Evolutionary conservation across 768 basidiomycete genomes (phyloP), one percentile per base, ranked within the genome.

Genomic region (Calocera cornea): DNA sequence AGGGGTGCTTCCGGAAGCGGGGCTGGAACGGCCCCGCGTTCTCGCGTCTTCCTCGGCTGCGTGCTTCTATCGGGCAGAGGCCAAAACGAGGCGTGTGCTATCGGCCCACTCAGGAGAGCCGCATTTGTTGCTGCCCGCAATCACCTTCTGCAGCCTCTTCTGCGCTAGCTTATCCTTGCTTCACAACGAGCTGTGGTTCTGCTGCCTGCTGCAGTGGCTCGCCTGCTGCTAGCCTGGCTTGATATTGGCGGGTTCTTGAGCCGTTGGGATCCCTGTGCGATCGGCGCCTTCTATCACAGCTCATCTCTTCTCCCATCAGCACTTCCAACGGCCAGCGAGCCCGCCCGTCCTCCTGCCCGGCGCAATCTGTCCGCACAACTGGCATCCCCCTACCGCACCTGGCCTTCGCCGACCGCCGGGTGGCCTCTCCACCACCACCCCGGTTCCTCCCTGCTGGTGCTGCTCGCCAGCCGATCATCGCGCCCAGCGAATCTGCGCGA

Each of bases 41-140:
- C 54, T 27, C 54, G 54, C 22, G 54, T 60, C 54, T 60, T 60
- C 54, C 31, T 60, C 54, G 54, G 54, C 54, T 60, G 22, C 8
- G 14, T 16, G 16, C 54, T 60, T 60, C 54, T 60, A 33, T 33
- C 31, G 7, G 8, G 44, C 44, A 47, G 24, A 7, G 16, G 44
- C 19, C 7, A 17, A 24, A 19, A 19, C 19, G 14, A 14, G 36
- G 7, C 7, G 19, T 7, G 44, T 16, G 27, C 31, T 60, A 60
- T 60, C 54, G 54, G 54, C 10, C 54, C 54, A 60, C 27, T 60
- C 54, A 60, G 54, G 16, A 16, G 5, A 22, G 14, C 14, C 31
- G 54, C 22, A 60, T 60, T 60, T 14, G 54, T 47, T 17, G 14
- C 36, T 14, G 36, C 7, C 36, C 36, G 14, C 36, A 5, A 38